A percentile compares a stretch with the other conserved stretches of the same genome.
Conservation (phyloP, 352 stramenopile genomes). For the Globisporangium megalacanthum region DNA sequence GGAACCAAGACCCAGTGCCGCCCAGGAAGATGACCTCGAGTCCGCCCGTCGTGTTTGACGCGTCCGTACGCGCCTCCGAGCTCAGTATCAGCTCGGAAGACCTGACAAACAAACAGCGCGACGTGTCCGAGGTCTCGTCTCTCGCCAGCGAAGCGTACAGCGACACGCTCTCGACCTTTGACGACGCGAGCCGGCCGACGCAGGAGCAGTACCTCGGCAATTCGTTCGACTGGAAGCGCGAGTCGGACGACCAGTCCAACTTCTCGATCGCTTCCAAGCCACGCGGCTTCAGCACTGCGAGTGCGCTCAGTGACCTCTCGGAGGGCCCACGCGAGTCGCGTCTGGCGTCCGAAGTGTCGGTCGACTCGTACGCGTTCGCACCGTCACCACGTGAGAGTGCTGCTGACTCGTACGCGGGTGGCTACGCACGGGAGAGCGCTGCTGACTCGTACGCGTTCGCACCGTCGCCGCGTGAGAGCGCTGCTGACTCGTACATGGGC, state of each 20-base stretch:
- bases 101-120: conserved; percentile 13
- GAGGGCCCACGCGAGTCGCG: conserved; percentile 36
- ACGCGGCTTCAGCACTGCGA: conserved; percentile 38
- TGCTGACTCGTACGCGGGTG: conserved; percentile 63
- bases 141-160: conserved; percentile 33
- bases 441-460: conserved; percentile 67
- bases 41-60: conserved; percentile 29
- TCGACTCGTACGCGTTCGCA: conserved; percentile 72
- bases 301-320: conserved; percentile 33
- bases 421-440: conserved; percentile 18
- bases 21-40: conserved; percentile 26
- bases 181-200: conserved; percentile 35
- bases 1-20: conserved; percentile 30
- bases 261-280: conserved; percentile 20
- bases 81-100: conserved; percentile 31
- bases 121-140: conserved; percentile 45
- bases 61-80: conserved; percentile 36
- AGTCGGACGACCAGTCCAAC: conserved; percentile 31
- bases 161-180: conserved; percentile 50
- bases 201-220: conserved; percentile 31
- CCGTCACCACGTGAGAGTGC: conserved; percentile 39
- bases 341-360: conserved; percentile 54
- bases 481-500: conserved; percentile 62
- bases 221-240: conserved; percentile 36
- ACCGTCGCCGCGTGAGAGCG: conserved; percentile 42